These are phyloP conservation scores for Gamsiella multidivaricata DNA, from an alignment of 192 early-diverging fungal species.

Conservation along the genomic window DNA sequence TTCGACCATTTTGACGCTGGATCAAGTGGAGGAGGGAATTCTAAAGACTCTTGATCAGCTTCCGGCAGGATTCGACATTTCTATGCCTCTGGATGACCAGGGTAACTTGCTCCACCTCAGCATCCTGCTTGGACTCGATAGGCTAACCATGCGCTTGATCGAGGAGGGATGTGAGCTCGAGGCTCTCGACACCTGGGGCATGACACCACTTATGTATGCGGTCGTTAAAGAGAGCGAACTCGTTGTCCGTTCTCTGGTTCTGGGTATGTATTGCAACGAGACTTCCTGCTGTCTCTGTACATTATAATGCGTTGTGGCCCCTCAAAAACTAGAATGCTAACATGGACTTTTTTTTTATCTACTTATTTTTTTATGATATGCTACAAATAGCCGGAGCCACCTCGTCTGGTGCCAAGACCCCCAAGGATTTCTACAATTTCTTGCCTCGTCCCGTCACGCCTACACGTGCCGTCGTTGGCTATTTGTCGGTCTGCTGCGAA, in stretches of 20 bases:
- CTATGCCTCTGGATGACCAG: slow-evolving; percentile 25
- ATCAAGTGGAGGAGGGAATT: slow-evolving; percentile 32
- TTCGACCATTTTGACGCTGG: slow-evolving; percentile 1
- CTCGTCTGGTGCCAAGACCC: slow-evolving; percentile 25
- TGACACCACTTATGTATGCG: slow-evolving; percentile 51
- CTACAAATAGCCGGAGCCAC: slow-evolving; percentile 23
- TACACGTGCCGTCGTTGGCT: slow-evolving; percentile 15
- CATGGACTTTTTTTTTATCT: background rate
- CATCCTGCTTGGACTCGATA: slow-evolving; percentile 20
- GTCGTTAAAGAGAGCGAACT: slow-evolving; percentile 36
- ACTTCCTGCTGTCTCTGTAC: too few relatives aligned
- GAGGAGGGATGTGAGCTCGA: slow-evolving; percentile 40
- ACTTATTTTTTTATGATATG: background rate
- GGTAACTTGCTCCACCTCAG: slow-evolving; percentile 46
- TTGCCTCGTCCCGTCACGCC: slow-evolving; percentile 22
- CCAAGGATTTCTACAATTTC: slow-evolving; percentile 22
- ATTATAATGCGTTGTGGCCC: too few relatives aligned
- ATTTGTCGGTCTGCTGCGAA: slow-evolving; percentile 22
- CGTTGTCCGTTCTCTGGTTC: slow-evolving; percentile 19
- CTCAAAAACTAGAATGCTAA: too few relatives aligned
- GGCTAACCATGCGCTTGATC: slow-evolving; percentile 25
- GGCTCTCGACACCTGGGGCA: slow-evolving; percentile 25
- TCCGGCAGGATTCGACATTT: slow-evolving; percentile 24
- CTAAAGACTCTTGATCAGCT: slow-evolving; percentile 29
- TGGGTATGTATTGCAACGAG: slow-evolving; percentile 27